These are phyloP conservation scores for Camellia lanceoleosa DNA, from an alignment of 148 eudicot species.

Conservation along the genomic window DNA sequence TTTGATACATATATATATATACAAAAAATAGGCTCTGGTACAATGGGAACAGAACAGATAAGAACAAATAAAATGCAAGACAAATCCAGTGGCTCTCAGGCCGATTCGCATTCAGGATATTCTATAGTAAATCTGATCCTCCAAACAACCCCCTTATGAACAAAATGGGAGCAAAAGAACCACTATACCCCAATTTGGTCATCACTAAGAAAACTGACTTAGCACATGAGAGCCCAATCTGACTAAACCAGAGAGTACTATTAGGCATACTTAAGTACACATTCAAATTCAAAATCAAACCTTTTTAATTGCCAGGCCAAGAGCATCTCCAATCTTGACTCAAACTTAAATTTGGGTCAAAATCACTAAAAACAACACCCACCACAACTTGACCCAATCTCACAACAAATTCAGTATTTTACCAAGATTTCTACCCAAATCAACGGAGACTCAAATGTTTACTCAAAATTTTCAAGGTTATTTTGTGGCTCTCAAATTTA, in stretches of 20 bases:
- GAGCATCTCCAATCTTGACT: too few species aligned
- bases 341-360: too few species aligned
- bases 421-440: too few species aligned
- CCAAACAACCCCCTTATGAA: not conserved
- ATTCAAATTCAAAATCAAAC: not conserved
- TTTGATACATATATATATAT: too few species aligned
- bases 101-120: not conserved
- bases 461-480: too few species aligned
- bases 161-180: not conserved
- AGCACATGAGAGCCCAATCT: not conserved
- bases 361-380: too few species aligned
- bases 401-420: too few species aligned
- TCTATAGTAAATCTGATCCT: too few species aligned
- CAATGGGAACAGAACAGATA: not conserved
- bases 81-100: not conserved
- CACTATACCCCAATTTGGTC: not conserved
- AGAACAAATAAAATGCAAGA: not conserved
- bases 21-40: not conserved
- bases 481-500: too few species aligned
- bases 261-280: not conserved
- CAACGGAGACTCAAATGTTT: too few species aligned
- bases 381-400: too few species aligned
- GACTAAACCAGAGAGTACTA: not conserved
- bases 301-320: not conserved
- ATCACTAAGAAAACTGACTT: not conserved